Conservation (phyloP, 495 filamentous ascomycete species). For the Aspergillus olivimuriae region DNA sequence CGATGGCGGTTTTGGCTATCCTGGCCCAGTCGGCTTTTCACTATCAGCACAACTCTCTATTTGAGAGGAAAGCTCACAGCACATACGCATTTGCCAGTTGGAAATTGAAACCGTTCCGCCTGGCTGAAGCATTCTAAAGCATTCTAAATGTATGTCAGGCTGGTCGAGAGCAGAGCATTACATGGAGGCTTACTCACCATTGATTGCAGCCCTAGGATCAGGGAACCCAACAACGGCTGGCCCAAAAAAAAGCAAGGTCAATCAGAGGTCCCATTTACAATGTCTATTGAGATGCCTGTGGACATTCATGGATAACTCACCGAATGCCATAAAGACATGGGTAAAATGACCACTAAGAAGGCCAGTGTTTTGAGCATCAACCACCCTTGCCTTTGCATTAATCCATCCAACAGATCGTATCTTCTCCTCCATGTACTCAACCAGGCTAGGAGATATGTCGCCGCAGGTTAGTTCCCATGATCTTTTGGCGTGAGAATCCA, state of each 20-base stretch:
- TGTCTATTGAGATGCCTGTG: too few species aligned
- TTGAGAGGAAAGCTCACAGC: not conserved
- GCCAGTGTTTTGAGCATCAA: slow-evolving; percentile 30
- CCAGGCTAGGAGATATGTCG: slow-evolving; percentile 29
- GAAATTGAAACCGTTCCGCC: slow-evolving; percentile 29
- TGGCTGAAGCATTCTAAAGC: slow-evolving; percentile 28
- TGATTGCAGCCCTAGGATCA: slow-evolving; percentile 19
- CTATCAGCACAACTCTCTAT: not conserved
- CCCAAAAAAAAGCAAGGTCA: not conserved
- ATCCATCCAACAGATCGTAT: slow-evolving; percentile 27
- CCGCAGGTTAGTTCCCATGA: slow-evolving; percentile 28
- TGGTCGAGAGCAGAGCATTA: not conserved
- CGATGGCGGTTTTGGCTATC: slow-evolving; percentile 20
- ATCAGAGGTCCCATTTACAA: too few species aligned
- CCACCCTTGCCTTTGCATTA: slow-evolving; percentile 20
- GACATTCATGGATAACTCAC: slow-evolving; percentile 10
- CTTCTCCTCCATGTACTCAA: slow-evolving; percentile 22
- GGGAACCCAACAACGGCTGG: slow-evolving; percentile 24
- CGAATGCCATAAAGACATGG: slow-evolving; percentile 33
- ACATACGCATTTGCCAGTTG: slow-evolving; percentile 32
- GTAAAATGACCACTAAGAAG: slow-evolving; percentile 24
- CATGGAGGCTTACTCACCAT: slow-evolving; percentile 16
- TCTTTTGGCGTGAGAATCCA: slow-evolving; percentile 16
- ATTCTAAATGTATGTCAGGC: slow-evolving; percentile 17
- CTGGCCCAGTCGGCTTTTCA: slow-evolving; percentile 25